Evolutionary conservation across 2,329 filamentous ascomycete species (phyloP).

Genomic region (Epichloe sp.): DNA sequence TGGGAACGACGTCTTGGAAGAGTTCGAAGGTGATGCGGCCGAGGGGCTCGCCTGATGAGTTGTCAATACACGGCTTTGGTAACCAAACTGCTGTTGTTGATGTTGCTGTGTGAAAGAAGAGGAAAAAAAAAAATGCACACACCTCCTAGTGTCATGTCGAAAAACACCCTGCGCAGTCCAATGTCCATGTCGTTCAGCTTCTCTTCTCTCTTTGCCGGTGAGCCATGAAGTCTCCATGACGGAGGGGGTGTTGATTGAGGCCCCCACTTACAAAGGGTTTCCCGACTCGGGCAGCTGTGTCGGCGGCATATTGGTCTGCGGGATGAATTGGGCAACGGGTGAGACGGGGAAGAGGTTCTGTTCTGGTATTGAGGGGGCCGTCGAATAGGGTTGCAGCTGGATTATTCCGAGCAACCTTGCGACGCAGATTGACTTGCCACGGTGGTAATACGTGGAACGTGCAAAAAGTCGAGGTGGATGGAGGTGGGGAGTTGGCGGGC

Average conservation of each 20-base stretch:
- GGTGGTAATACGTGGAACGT: not conserved
- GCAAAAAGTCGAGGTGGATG: not conserved
- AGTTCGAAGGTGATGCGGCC: constrained; percentile 85
- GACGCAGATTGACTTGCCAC: not conserved
- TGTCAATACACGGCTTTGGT: too few relatives aligned
- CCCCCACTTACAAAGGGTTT: constrained; percentile 31
- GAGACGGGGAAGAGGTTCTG: not conserved
- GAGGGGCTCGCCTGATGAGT: constrained; percentile 57
- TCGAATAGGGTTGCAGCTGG: too few relatives aligned
- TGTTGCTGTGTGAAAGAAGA: too few relatives aligned
- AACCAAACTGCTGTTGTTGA: too few relatives aligned
- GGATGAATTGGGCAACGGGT: too few relatives aligned
- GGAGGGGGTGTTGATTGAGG: not conserved
- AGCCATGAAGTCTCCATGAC: not conserved
- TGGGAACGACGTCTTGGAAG: constrained; percentile 70
- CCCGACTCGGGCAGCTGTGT: constrained; percentile 33
- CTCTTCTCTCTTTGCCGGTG: not conserved
- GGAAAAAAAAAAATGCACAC: constrained; percentile 16
- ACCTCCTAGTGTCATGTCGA: constrained; percentile 71
- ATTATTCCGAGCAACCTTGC: too few relatives aligned
- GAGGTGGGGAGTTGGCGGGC: too few relatives aligned
- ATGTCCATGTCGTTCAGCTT: not conserved
- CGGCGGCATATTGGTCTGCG: constrained; percentile 24
- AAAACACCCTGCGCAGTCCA: constrained; percentile 44
- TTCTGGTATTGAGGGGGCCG: too few relatives aligned